These are phyloP conservation scores for Suhomyces chickasaworum DNA, from an alignment of 1,139 yeast genomes.

Conservation along the genomic window DNA sequence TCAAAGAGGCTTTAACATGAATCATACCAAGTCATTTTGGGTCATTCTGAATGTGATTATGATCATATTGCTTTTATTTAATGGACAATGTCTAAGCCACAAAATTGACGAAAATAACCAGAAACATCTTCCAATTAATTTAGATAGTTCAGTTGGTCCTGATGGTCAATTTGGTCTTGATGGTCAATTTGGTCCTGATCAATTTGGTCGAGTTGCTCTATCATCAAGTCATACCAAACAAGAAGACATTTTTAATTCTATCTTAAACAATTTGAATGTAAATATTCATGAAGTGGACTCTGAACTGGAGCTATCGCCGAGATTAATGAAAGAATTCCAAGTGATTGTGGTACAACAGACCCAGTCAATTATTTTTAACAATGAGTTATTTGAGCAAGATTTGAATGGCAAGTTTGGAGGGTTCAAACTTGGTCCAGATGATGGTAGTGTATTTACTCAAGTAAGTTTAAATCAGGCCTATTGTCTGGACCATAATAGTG, in stretches of 20 bases:
- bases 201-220: too few species aligned
- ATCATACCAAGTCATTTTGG: neutral
- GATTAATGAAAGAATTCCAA: slow-evolving; percentile 11
- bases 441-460: too few species aligned
- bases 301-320: slow-evolving; percentile 11
- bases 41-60: too few species aligned
- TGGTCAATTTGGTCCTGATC: too few species aligned
- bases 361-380: slow-evolving; percentile 15
- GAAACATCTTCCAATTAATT: too few species aligned
- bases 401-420: neutral
- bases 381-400: slow-evolving; percentile 2
- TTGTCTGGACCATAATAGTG: neutral
- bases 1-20: neutral
- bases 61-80: neutral
- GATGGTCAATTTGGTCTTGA: too few species aligned
- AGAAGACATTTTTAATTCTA: neutral
- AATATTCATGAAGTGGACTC: slow-evolving; percentile 11
- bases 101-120: neutral
- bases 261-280: slow-evolving; percentile 3
- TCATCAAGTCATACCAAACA: neutral
- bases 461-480: slow-evolving; percentile 13
- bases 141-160: too few species aligned
- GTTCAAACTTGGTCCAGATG: too few species aligned
- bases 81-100: neutral
- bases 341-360: slow-evolving; percentile 11